Conservation (phyloP, 2,329 filamentous ascomycete species). For the Nakataea oryzae region DNA sequence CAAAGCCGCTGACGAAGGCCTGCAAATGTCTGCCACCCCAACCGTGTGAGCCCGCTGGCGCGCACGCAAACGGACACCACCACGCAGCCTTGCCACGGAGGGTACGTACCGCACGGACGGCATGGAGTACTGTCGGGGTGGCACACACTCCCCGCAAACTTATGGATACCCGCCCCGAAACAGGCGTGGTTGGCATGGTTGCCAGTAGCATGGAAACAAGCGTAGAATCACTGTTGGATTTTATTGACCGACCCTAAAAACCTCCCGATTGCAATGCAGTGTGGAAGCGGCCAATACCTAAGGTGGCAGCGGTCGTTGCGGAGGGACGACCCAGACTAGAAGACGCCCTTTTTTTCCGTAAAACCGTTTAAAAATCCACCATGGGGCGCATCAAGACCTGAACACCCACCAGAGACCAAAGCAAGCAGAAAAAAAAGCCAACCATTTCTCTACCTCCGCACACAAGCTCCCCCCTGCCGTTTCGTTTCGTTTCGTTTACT, state of each 20-base stretch:
- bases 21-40: not conserved
- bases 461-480: not conserved
- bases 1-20: no score
- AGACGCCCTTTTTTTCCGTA: not conserved
- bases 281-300: conserved; percentile 4
- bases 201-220: not conserved
- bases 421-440: conserved; percentile 1
- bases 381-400: conserved; percentile 5
- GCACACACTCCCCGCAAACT: not conserved
- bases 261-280: conserved; percentile 5
- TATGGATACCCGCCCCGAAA: not conserved
- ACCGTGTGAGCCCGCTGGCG: no score
- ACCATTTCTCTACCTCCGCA: not conserved
- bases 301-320: not conserved
- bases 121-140: not conserved
- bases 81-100: not conserved
- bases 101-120: not conserved
- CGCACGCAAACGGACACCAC: not conserved
- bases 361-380: conserved; percentile 1
- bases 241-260: conserved; percentile 5
- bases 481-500: conserved; percentile 49
- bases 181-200: no score
- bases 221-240: conserved; percentile 4
- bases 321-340: not conserved
- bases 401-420: conserved; percentile 8